Percentiles rank a stretch among this genome's conserved stretches.
Evolutionary conservation across 225 moss, liverwort and hornwort genomes (phyloP).

Genomic region (Pleurozium schreberi): DNA sequence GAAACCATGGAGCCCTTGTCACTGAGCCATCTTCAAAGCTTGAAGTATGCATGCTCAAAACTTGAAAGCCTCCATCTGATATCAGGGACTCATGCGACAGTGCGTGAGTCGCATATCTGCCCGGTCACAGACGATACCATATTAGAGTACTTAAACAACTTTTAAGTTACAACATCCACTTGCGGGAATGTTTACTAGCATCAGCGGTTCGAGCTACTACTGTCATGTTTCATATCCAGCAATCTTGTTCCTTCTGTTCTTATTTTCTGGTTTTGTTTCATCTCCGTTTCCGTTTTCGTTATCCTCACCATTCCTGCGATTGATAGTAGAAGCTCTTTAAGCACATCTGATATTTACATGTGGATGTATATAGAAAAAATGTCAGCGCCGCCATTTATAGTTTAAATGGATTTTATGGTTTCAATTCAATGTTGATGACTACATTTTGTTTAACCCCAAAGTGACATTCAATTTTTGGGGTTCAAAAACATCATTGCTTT

Average conservation of each 20-base stretch:
- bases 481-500: too few relatives aligned
- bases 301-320: not conserved
- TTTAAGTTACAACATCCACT: not conserved
- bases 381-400: too few relatives aligned
- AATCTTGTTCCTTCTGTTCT: not conserved
- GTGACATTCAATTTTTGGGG: too few relatives aligned
- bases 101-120: slow-evolving; percentile 61
- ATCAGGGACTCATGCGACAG: slow-evolving; percentile 38
- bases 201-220: not conserved
- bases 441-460: not conserved
- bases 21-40: slow-evolving; percentile 33
- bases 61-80: slow-evolving; percentile 73
- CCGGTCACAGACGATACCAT: slow-evolving; percentile 61
- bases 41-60: slow-evolving; percentile 51
- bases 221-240: not conserved
- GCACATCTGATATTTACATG: not conserved
- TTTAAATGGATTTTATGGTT: not conserved
- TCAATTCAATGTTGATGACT: not conserved
- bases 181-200: not conserved
- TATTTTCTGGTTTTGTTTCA: not conserved
- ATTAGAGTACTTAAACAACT: slow-evolving; percentile 33
- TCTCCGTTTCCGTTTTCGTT: not conserved
- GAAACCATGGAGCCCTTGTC: slow-evolving; percentile 53
- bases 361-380: not conserved
- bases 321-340: not conserved